These are phyloP conservation scores for Dioszegia aurantiaca DNA, from an alignment of 768 basidiomycete genomes.

Conservation along the genomic window DNA sequence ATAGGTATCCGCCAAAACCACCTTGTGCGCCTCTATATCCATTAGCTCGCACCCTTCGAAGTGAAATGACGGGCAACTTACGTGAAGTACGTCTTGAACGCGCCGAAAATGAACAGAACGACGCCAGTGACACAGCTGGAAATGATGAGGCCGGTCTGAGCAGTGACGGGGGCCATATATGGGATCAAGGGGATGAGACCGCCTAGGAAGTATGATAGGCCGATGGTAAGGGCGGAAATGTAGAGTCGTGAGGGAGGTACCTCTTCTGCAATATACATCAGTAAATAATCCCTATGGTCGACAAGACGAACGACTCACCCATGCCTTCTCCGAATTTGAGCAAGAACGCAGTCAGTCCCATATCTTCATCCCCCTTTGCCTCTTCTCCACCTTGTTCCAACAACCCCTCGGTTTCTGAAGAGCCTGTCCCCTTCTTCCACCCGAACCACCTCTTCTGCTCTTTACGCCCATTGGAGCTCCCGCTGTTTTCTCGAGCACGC, in stretches of 20 bases:
- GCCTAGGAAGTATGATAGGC: constrained; percentile 86
- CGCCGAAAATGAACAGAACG: constrained; percentile 84
- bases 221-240: constrained; percentile 89
- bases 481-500: constrained; percentile 9
- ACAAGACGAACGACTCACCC: constrained; percentile 58
- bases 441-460: constrained; percentile 25
- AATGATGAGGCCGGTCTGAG: constrained; percentile 57
- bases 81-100: constrained; percentile 81
- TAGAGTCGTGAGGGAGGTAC: constrained; percentile 79
- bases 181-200: constrained; percentile 89
- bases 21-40: constrained; percentile 54
- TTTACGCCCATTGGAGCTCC: constrained; percentile 8
- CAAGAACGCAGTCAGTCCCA: constrained; percentile 88
- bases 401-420: constrained; percentile 58
- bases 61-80: constrained; percentile 17
- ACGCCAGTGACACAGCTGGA: constrained; percentile 74
- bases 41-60: background rate
- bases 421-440: constrained; percentile 23
- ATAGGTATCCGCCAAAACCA: constrained; percentile 67
- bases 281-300: background rate
- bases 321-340: constrained; percentile 94
- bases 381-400: constrained; percentile 49
- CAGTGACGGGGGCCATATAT: constrained; percentile 80
- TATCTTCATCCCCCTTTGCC: constrained; percentile 68
- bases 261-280: constrained; percentile 62